Percentiles rank a stretch among this genome's conserved stretches.
phyloP scores from a whole-genome alignment of 176 grass and related monocot species.

The Pharus latifolius region DNA sequence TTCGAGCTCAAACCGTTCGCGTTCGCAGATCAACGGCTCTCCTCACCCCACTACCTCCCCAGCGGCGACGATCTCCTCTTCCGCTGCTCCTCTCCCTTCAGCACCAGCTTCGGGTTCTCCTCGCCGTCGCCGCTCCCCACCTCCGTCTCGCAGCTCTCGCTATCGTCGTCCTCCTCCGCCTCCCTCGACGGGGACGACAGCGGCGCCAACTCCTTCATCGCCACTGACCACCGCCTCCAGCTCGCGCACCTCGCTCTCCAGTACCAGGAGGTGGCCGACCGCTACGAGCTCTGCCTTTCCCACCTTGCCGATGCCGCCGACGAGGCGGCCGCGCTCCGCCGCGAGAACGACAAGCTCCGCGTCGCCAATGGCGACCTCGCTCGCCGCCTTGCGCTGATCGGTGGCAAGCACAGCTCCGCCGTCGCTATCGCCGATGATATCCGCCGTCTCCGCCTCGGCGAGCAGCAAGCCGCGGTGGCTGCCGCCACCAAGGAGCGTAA shows the following conservation, averaged over 20 bases:
- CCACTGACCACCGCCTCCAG: constrained; percentile 58
- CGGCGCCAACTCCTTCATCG: background rate
- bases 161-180: constrained; percentile 56
- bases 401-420: constrained; percentile 29
- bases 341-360: constrained; percentile 66
- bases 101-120: constrained; percentile 34
- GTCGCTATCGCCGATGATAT: constrained; percentile 49
- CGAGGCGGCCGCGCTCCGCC: constrained; percentile 52
- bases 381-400: constrained; percentile 32
- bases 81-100: constrained; percentile 51
- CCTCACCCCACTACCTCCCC: constrained; percentile 35
- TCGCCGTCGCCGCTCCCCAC: constrained; percentile 36
- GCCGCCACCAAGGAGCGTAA: constrained; percentile 6
- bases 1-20: constrained; percentile 44
- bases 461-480: constrained; percentile 16
- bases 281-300: constrained; percentile 78
- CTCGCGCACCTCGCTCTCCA: constrained; percentile 73
- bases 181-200: constrained; percentile 31
- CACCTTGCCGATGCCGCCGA: constrained; percentile 67
- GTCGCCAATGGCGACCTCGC: constrained; percentile 62
- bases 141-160: constrained; percentile 68
- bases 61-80: constrained; percentile 46
- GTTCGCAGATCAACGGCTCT: constrained; percentile 44
- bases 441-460: constrained; percentile 27
- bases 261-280: constrained; percentile 73